Evolutionary conservation across 495 filamentous ascomycete species (phyloP), one percentile per base, ranked within the genome.

Genomic region (Glutinoglossum americanum): DNA sequence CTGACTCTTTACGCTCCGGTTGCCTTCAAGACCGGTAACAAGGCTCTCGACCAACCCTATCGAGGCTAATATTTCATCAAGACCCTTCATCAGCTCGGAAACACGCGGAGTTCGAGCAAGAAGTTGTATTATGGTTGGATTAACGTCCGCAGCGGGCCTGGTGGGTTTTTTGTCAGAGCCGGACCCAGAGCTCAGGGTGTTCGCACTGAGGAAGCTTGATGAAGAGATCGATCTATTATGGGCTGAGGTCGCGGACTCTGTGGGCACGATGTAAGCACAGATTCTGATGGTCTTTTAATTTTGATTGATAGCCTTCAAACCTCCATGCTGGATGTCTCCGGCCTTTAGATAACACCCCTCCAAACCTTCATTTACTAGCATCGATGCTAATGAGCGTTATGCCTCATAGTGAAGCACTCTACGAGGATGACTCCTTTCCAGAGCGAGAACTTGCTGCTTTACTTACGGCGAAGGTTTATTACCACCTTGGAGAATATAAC

Each of bases 401-500:
- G 15, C 15, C 35, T 15, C 1, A 61, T 65, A 96, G 89, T 68
- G 93, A 99, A 76, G 89, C 87, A 51, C 80, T 99, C 37, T 97
- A 94, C 70, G 93, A 99, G 76, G 89, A 97, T 73, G 85, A 94
- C 60, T 75, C 76, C 54, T 99, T 99, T 64, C 84, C 92, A 17
- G 84, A 99, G 66, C 85, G 92, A 63, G 85, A 89, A 66, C 81
- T 97, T 47, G 93, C 93, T 57, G 90, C 93, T 57, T 75, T 99
- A 30, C 89, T 99, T 53, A 84, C 89, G 55, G 84, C 93, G 59
- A 97, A 97, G 74, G 87, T 97, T 61, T 99, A 97, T 71, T 99
- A 96, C 67, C 90, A 99, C 66, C 80, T 99, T 51, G 86, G 93
- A 71, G 93, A 94, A 70, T 97, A 97, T 72, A 89, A 96, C 66